Percentiles rank a stretch among this genome's conserved stretches.
These are phyloP conservation scores for Tetrahymena malaccensis DNA, from an alignment of 73 alveolate genomes.

Conservation along the genomic window DNA sequence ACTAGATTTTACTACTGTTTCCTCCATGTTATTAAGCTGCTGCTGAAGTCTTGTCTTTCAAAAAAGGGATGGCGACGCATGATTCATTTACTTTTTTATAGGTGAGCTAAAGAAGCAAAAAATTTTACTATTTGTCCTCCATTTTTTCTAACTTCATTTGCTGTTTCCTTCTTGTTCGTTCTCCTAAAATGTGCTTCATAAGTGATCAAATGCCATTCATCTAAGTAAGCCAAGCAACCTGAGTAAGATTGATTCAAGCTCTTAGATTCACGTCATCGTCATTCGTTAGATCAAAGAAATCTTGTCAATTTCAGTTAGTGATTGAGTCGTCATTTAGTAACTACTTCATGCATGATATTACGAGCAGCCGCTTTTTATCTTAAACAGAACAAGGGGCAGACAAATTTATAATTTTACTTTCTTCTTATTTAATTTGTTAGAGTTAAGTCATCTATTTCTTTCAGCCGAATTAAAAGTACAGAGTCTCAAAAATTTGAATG, in stretches of 20 bases:
- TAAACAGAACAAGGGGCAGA: neutral
- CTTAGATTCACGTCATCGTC: neutral
- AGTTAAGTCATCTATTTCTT: neutral
- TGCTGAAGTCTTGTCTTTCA: neutral
- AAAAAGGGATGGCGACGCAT: neutral
- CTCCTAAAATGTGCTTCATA: neutral
- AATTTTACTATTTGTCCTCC: neutral
- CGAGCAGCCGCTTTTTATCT: neutral
- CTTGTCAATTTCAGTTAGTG: neutral
- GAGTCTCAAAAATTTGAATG: neutral
- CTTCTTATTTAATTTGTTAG: neutral
- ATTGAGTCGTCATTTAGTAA: neutral
- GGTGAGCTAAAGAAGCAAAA: neutral
- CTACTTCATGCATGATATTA: neutral
- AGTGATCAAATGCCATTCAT: neutral
- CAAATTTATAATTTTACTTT: neutral
- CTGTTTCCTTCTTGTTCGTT: neutral
- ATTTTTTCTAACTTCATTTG: neutral
- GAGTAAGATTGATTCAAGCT: neutral
- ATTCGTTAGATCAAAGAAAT: neutral
- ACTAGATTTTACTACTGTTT: neutral
- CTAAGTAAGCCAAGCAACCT: neutral
- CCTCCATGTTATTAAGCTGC: neutral
- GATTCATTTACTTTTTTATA: neutral
- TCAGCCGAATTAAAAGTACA: neutral